Evolutionary conservation across 176 grass and related monocot species (phyloP), one percentile per base, ranked within the genome.

Genomic region (Melocanna baccifera): DNA sequence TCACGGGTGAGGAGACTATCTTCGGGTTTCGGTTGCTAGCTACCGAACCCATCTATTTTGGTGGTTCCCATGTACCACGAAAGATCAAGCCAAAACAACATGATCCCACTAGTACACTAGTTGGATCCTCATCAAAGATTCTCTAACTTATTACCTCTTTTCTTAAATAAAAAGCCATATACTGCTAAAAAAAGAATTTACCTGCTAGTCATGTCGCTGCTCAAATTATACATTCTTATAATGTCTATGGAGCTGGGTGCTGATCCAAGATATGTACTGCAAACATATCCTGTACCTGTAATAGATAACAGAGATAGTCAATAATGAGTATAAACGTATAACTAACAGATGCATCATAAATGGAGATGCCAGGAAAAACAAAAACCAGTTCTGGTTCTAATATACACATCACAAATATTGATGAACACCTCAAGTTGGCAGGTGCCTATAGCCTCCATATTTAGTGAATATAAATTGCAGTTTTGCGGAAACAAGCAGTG

Each of bases 151-250:
- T 42, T 4, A 18, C 22, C 1, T 25, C n/a, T 19, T 71, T 66
- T 76, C 66, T 41, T 20, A 43, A 23, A 36, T 25, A 51, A 52
- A 80, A 84, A 65, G 9, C n/a, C 14, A 64, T n/a, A 66, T 50
- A 40, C 29, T 61, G 46, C 28, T 9, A 72, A 84, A 58, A 11
- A 11, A 73, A 19, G 52, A 70, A 86, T 30, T 39, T 91, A 99
- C 96, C 96, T 95, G 87, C 51, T 87, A 45, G 65, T 63, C 75
- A 89, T 87, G 71, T 95, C 93, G 12, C 69, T 62, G 71, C 69
- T 86, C 72, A 99, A 92, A 86, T 99, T 99, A 86, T 89, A 99
- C 91, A 99, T 96, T 88, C 91, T 89, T 66, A 91, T 81, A 69
- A 96, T 94, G 69, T 96, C 96, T 45, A 93, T 94, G 73, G 88